Evolutionary conservation across 345 rosid genomes (phyloP).

Genomic region (Bruguiera sexangula): DNA sequence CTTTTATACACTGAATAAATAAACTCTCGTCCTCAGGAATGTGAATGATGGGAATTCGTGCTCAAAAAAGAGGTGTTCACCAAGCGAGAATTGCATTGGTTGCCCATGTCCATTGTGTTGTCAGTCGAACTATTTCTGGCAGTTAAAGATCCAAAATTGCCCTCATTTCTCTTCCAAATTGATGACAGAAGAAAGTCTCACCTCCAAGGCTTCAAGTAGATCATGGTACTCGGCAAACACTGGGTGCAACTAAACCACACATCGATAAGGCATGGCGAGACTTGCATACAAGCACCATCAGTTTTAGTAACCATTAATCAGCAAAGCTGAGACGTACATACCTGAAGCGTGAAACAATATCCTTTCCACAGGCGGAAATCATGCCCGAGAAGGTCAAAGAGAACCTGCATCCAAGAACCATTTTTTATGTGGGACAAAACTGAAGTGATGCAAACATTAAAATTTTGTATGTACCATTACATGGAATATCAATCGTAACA

Average conservation of each 20-base stretch:
- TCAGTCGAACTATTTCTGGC: neutral
- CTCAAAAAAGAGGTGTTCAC: neutral
- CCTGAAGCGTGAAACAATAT: too few relatives aligned
- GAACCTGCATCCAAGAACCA: too few relatives aligned
- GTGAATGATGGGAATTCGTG: neutral
- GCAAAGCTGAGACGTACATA: too few relatives aligned
- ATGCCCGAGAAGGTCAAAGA: too few relatives aligned
- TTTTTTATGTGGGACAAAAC: too few relatives aligned
- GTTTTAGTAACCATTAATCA: too few relatives aligned
- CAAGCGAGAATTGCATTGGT: conserved; percentile 4
- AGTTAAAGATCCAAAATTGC: neutral
- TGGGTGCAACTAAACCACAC: neutral
- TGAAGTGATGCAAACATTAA: too few relatives aligned
- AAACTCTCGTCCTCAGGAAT: neutral
- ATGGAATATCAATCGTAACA: too few relatives aligned
- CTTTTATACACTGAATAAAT: neutral
- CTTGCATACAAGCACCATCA: too few relatives aligned
- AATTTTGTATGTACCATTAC: too few relatives aligned
- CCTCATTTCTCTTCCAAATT: conserved; percentile 32
- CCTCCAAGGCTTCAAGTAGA: conserved; percentile 31
- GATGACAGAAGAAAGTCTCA: conserved; percentile 9
- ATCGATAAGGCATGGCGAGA: neutral
- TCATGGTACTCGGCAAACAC: neutral
- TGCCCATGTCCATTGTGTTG: neutral
- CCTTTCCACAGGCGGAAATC: too few relatives aligned